Percentiles rank a stretch among this genome's conserved stretches.
Conservation (phyloP, 2,329 filamentous ascomycete species). For the Thyridium curvatum region DNA sequence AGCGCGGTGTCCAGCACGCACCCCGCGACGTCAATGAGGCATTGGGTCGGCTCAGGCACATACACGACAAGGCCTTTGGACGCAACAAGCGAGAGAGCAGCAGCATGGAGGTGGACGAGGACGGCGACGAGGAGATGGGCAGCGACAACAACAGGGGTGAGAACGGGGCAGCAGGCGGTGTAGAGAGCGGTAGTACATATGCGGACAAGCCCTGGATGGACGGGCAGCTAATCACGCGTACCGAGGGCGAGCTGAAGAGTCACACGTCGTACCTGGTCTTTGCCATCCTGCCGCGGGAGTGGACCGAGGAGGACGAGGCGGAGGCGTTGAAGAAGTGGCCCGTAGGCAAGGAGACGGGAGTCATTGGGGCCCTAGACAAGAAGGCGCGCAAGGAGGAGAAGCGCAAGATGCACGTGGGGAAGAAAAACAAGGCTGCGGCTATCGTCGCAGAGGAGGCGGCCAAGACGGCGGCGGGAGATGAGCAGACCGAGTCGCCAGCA, state of each 20-base stretch:
- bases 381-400: slow-evolving; percentile 50
- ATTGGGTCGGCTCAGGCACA: slow-evolving; percentile 62
- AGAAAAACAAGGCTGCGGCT: slow-evolving; percentile 27
- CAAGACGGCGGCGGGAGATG: neutral
- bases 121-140: slow-evolving; percentile 18
- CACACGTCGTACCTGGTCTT: slow-evolving; percentile 98
- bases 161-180: slow-evolving; percentile 15
- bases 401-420: slow-evolving; percentile 41
- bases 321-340: slow-evolving; percentile 59
- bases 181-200: slow-evolving; percentile 4
- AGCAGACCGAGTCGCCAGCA: neutral
- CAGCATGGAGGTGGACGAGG: slow-evolving; percentile 16
- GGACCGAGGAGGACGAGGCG: slow-evolving; percentile 77
- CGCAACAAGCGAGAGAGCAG: slow-evolving; percentile 37
- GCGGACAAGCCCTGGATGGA: slow-evolving; percentile 59
- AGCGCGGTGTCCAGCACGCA: slow-evolving; percentile 60
- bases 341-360: slow-evolving; percentile 44
- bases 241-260: slow-evolving; percentile 85
- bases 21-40: slow-evolving; percentile 76
- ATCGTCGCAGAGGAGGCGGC: neutral
- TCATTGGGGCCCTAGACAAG: slow-evolving; percentile 48
- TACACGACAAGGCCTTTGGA: slow-evolving; percentile 62
- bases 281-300: slow-evolving; percentile 79
- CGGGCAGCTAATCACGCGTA: slow-evolving; percentile 71
- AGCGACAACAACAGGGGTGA: slow-evolving; percentile 20